These are phyloP conservation scores for Diaporthe nobilis DNA, from an alignment of 2,329 filamentous ascomycete genomes.

Conservation along the genomic window DNA sequence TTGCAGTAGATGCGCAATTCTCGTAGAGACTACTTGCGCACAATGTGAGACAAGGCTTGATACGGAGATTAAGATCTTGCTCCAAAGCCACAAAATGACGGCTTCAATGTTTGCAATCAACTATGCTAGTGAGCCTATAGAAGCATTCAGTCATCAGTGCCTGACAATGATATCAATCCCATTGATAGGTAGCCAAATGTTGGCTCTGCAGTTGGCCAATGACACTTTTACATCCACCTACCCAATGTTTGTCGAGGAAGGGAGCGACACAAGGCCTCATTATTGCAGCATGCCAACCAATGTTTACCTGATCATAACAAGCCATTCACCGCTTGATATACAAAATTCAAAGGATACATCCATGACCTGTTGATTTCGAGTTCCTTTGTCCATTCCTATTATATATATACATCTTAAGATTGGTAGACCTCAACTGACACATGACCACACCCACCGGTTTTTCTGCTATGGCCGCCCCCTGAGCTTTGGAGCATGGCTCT, in stretches of 20 bases:
- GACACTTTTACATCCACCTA: not conserved
- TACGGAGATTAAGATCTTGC: not conserved
- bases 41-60: not conserved
- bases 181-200: not conserved
- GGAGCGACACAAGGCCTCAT: not conserved
- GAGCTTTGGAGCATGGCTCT: not conserved
- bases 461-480: not conserved
- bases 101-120: too few relatives aligned
- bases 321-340: not conserved
- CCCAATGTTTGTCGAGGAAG: not conserved
- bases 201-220: not conserved
- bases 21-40: too few relatives aligned
- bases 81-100: not conserved
- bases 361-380: not conserved
- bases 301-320: not conserved
- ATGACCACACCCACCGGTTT: not conserved
- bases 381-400: not conserved
- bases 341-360: not conserved
- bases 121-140: not conserved
- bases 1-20: not conserved
- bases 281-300: not conserved
- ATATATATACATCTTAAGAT: constrained; percentile 28
- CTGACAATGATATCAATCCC: not conserved
- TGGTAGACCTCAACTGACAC: not conserved
- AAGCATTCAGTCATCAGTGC: not conserved